Evolutionary conservation across 805 yeast species (phyloP), one percentile per base, ranked within the genome.

Genomic region (Saccharomycopsis sp.): DNA sequence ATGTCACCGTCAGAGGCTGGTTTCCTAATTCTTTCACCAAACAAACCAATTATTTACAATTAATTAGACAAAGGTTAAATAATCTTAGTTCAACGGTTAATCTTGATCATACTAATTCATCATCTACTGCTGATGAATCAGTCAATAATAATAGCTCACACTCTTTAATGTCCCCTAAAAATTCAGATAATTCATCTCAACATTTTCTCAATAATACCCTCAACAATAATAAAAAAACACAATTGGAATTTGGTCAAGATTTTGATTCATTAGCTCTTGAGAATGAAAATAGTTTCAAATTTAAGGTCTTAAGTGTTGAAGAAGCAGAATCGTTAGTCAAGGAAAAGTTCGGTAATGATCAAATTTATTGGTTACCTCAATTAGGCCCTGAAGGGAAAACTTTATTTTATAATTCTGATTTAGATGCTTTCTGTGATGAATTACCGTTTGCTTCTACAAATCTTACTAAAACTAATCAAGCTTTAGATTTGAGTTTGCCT

Each of bases 21-120:
- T 83, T 86, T 61, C 94, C 95, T 14, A 70, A 70, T 36, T 72
- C 70, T 43, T 78, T 70, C 57, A 75, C 76, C 21, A 66, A 70
- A 35, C 55, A 21, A 15, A 39, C 19, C 15, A 19, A 14, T 20
- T 32, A n/a, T 8, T 29, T 31, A 28, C 15, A 12, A 5, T 28
- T 9, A 9, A n/a, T 28, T 9, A 8, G 17, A n/a, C n/a, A 5
- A 6, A 8, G 31, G 9, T 14, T 28, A 5, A 14, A 28, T 28
- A 14, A 28, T 28, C 10, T 23, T 8, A 23, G 6, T 23, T 23
- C 26, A 8, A 10, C 10, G 6, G 26, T 6, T 8, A 8, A 6
- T 8, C 10, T 23, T 8, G 26, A 23, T 23, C 10, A 6, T 23
- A 23, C 26, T 8, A 6, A 23, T 8, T 23, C 26, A 23, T 8